Evolutionary conservation across 2,329 filamentous ascomycete genomes (phyloP).

Genomic region (Colletotrichum orbiculare): DNA sequence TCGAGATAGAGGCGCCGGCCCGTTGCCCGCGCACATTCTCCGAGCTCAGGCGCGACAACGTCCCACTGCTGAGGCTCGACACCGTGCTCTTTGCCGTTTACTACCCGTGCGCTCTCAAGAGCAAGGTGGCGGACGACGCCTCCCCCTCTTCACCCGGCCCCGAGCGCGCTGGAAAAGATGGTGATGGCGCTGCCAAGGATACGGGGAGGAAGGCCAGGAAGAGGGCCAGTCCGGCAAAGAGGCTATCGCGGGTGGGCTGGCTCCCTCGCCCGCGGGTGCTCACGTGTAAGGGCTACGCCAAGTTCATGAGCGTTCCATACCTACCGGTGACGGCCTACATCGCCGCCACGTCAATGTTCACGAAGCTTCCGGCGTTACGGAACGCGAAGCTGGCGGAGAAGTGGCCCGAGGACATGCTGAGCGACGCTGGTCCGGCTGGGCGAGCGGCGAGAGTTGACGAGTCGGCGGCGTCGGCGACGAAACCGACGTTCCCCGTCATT

Average conservation of each 20-base stretch:
- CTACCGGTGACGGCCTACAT: conserved; percentile 63
- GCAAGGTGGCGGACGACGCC: conserved; percentile 42
- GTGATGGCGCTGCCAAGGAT: not conserved
- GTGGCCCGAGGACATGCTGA: conserved; percentile 57
- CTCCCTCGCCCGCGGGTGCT: conserved; percentile 66
- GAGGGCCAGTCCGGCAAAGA: conserved; percentile 43
- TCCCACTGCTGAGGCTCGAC: conserved; percentile 54
- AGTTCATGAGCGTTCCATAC: conserved; percentile 65
- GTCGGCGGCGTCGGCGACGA: conserved; percentile 39
- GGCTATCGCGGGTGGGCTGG: conserved; percentile 69
- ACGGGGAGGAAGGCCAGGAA: not conserved
- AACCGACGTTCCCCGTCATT: conserved; percentile 68
- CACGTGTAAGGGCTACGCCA: conserved; percentile 70
- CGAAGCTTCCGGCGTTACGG: conserved; percentile 71
- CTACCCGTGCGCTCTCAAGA: conserved; percentile 65
- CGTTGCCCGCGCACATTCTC: conserved; percentile 53
- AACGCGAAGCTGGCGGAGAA: conserved; percentile 69
- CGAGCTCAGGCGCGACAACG: conserved; percentile 51
- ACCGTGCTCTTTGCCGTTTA: conserved; percentile 75
- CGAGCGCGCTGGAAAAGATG: not conserved
- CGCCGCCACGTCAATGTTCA: conserved; percentile 69
- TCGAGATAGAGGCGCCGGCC: conserved; percentile 73
- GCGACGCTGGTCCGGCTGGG: conserved; percentile 47
- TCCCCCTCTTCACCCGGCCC: not conserved
- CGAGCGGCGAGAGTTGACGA: conserved; percentile 45